phyloP scores from a whole-genome alignment of 116 monocot species.

The Zostera marina region DNA sequence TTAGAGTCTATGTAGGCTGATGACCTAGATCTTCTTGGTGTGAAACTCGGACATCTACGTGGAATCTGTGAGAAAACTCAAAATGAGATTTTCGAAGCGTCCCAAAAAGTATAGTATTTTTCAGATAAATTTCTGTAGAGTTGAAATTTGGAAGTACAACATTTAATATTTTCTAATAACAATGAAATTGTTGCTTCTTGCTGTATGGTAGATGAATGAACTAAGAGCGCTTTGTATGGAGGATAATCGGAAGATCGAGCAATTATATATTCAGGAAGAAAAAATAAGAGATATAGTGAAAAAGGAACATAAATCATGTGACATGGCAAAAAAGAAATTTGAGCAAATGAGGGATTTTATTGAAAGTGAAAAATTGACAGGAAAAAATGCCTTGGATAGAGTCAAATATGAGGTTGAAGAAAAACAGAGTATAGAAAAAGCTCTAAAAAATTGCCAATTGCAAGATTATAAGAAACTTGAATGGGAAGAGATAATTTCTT shows the following conservation, averaged over 20 bases:
- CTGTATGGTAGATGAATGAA: slow-evolving; percentile 20
- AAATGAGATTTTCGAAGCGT: slow-evolving; percentile 3
- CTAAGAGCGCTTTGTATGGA: slow-evolving; percentile 14
- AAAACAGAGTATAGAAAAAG: slow-evolving; percentile 21
- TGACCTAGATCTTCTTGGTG: slow-evolving; percentile 9
- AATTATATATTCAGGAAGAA: slow-evolving; percentile 16
- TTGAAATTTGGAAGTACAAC: background rate
- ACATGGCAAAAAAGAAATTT: slow-evolving; percentile 27
- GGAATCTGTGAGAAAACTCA: slow-evolving; percentile 11
- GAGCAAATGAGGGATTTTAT: slow-evolving; percentile 16
- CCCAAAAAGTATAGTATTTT: slow-evolving; percentile 1
- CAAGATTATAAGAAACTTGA: slow-evolving; percentile 25
- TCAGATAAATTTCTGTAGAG: background rate
- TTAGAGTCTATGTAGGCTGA: slow-evolving; percentile 7
- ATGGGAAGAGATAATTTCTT: slow-evolving; percentile 53
- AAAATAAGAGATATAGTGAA: slow-evolving; percentile 12
- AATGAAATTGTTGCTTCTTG: background rate
- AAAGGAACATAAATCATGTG: slow-evolving; percentile 21
- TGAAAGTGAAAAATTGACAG: slow-evolving; percentile 15
- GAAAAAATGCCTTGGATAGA: slow-evolving; percentile 15
- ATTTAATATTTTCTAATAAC: background rate
- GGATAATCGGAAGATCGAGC: slow-evolving; percentile 23
- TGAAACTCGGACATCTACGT: slow-evolving; percentile 11
- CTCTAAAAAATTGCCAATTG: slow-evolving; percentile 8
- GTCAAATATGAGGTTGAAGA: slow-evolving; percentile 16